Base-by-base conservation (phyloP, 192 early-diverging fungal genomes). In the Irineochytrium annulatum region DNA sequence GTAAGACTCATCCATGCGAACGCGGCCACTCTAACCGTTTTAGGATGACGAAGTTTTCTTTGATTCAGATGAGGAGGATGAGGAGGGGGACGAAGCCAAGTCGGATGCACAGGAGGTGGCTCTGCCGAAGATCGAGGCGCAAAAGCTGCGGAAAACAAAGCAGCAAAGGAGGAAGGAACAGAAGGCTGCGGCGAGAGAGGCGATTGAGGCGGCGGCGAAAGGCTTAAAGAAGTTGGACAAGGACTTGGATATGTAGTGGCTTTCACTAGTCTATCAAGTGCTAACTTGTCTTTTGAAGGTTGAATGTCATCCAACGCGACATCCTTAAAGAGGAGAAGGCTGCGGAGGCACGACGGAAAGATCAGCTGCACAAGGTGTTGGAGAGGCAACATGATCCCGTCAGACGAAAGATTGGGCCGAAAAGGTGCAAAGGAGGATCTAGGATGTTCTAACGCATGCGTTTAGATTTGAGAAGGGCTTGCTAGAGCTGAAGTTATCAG, bases 401-500 rank as follows among this genome's bases (percentile, higher is more conserved):
- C n/a, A n/a, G n/a, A n/a, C n/a, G n/a, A n/a, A n/a, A n/a, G n/a
- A n/a, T n/a, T n/a, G n/a, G n/a, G n/a, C n/a, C n/a, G n/a, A n/a
- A n/a, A n/a, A n/a, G n/a, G n/a, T n/a, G n/a, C n/a, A n/a, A n/a
- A n/a, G n/a, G n/a, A n/a, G n/a, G n/a, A n/a, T n/a, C n/a, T n/a
- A n/a, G n/a, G n/a, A n/a, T n/a, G n/a, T n/a, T n/a, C n/a, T n/a
- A n/a, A n/a, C n/a, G n/a, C n/a, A 49, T 17, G 11, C 22, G 13
- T 49, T 49, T 24, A 49, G 46, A 24, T 49, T 49, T 49, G 26
- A 3, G 70, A 3, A 30, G 32, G 46, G 29, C 37, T 19, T 68
- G 14, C 67, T 79, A 58, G 75, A 76, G 57, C 68, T 82, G 19
- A 68, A 71, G 41, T 56, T 82, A 19, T 74, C 74, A 19, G 80